These are phyloP conservation scores for Trypanosoma scelopori DNA, from an alignment of 208 protist species.

Conservation along the genomic window DNA sequence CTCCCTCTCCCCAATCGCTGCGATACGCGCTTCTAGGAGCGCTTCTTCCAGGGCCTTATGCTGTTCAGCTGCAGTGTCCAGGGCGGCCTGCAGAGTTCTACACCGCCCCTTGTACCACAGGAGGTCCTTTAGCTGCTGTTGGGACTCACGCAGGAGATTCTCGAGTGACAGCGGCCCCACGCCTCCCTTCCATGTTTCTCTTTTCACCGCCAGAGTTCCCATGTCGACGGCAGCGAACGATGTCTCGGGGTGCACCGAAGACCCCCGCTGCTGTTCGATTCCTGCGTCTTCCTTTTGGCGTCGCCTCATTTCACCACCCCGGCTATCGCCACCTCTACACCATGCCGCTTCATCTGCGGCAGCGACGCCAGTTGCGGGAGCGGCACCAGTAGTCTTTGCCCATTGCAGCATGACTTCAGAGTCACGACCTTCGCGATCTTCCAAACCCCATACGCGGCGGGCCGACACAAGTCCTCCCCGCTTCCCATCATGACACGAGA, in stretches of 20 bases:
- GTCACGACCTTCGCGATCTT: no score
- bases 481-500: neutral
- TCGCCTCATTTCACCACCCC: no score
- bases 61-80: neutral
- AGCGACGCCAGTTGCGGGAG: no score
- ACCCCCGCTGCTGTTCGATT: no score
- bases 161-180: conserved; percentile 10
- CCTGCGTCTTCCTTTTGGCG: no score
- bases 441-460: no score
- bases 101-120: conserved; percentile 30
- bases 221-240: neutral
- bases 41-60: conserved; percentile 12
- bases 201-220: neutral
- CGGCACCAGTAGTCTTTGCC: no score
- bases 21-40: conserved; percentile 5
- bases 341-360: no score
- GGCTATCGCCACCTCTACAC: no score
- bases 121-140: conserved; percentile 34
- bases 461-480: neutral
- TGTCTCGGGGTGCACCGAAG: no score
- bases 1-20: conserved; percentile 10
- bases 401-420: no score
- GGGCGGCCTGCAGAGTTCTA: conserved; percentile 12
- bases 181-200: neutral
- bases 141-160: conserved; percentile 34